Evolutionary conservation across 306 rosid genomes (phyloP).

Genomic region (Cicer judaicum): DNA sequence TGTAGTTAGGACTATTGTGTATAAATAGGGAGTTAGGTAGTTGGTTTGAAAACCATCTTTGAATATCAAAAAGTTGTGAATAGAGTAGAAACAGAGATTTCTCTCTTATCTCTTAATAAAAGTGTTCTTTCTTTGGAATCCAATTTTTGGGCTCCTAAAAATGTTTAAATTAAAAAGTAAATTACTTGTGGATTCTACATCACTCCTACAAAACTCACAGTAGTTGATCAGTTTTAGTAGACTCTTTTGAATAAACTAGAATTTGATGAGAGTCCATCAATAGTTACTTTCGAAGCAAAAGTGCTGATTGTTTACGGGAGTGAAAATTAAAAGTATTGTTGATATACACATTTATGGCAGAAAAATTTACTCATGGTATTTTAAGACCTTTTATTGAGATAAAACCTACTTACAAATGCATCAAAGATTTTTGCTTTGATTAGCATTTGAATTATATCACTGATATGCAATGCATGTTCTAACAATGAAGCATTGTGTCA

Average conservation of each 20-base stretch:
- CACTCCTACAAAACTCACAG: background rate
- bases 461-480: constrained; percentile 29
- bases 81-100: too few relatives aligned
- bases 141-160: too few relatives aligned
- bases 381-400: constrained; percentile 23
- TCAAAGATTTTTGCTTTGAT: constrained; percentile 24
- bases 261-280: background rate
- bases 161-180: background rate
- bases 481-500: background rate
- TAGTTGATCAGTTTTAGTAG: background rate
- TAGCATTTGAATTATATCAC: constrained; percentile 13
- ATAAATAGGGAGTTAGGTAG: too few relatives aligned
- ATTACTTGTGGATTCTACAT: background rate
- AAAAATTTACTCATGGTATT: constrained; percentile 23
- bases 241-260: background rate
- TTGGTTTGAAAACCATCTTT: too few relatives aligned
- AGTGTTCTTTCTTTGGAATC: too few relatives aligned
- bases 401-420: constrained; percentile 39
- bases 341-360: constrained; percentile 7
- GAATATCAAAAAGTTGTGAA: too few relatives aligned
- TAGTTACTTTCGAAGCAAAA: constrained; percentile 1
- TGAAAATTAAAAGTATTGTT: constrained; percentile 24
- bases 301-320: constrained; percentile 1
- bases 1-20: too few relatives aligned
- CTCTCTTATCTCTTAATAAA: too few relatives aligned